These are phyloP conservation scores for Suhomyces xylopsoci DNA, from an alignment of 805 yeast species.

Conservation along the genomic window DNA sequence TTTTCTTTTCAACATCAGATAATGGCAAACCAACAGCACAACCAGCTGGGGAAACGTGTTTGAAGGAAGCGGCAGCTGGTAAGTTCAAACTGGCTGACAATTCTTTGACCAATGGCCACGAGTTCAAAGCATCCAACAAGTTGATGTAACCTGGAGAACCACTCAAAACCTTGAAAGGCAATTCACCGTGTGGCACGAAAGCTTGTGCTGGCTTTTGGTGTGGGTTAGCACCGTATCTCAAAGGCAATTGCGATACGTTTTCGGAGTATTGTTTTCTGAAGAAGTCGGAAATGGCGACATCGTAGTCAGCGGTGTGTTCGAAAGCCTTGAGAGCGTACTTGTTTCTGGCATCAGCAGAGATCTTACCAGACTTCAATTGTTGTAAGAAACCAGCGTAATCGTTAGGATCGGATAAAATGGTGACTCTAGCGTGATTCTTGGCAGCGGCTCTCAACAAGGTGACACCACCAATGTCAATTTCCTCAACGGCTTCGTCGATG, in stretches of 20 bases:
- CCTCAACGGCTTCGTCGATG: slow-evolving; percentile 96
- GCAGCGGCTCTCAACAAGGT: slow-evolving; percentile 98
- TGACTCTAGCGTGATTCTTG: slow-evolving; percentile 94
- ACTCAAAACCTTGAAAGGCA: slow-evolving; percentile 89
- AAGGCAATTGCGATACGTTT: slow-evolving; percentile 81
- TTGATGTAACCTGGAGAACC: slow-evolving; percentile 99
- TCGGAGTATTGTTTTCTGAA: slow-evolving; percentile 97
- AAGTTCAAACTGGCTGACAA: slow-evolving; percentile 88
- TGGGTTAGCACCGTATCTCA: slow-evolving; percentile 98
- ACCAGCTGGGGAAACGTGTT: slow-evolving; percentile 99
- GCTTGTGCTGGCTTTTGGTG: slow-evolving; percentile 99
- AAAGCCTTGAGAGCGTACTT: slow-evolving; percentile 92
- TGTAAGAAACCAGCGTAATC: slow-evolving; percentile 86
- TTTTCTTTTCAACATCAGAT: slow-evolving; percentile 85
- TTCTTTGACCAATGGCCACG: slow-evolving; percentile 98
- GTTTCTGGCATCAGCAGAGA: slow-evolving; percentile 72
- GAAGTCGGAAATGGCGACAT: slow-evolving; percentile 91
- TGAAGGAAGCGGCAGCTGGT: slow-evolving; percentile 98
- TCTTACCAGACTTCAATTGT: slow-evolving; percentile 73
- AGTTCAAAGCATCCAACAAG: slow-evolving; percentile 91
- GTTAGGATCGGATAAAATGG: slow-evolving; percentile 89
- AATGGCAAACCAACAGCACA: slow-evolving; percentile 96
- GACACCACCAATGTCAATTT: slow-evolving; percentile 96
- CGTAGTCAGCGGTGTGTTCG: slow-evolving; percentile 98
- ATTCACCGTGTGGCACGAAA: slow-evolving; percentile 75